Evolutionary conservation across 1,284 basidiomycete genomes (phyloP), one percentile per base, ranked within the genome.

Genomic region (Pseudozyma sp.): DNA sequence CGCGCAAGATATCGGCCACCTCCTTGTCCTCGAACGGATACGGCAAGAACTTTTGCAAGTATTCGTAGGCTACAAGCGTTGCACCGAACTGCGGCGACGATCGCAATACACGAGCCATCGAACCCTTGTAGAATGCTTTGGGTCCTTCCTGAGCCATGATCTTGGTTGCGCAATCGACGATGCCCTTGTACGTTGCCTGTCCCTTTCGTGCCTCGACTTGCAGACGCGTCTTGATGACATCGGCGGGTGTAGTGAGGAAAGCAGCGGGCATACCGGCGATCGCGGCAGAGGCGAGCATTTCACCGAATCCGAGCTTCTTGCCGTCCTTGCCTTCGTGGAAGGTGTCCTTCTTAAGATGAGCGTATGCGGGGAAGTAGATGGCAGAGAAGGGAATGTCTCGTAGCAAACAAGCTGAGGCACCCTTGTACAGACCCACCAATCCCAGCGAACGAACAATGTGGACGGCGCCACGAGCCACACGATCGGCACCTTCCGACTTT

Each of bases 141-240:
- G 93, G 92, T 9, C 93, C 94, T 84, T 95, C 94, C 86, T 95
- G 93, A 16, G 76, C 65, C 66, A 85, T 91, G 74, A 99, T 98
- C 86, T 92, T 97, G 54, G 89, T 87, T 81, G 97, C 94, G 31
- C 94, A 95, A 86, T 99, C 95, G 14, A 88, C 85, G 51, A 97
- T 87, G 52, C 97, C 96, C 86, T 93, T 94, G 88, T 99, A 99
- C 68, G 92, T 88, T 5, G 94, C 93, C 86, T 99, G 91, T 16
- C 96, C 97, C 79, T 93, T 92, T 71, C 92, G 89, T 39, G 94
- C 92, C 86, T 99, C 97, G n/a, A 94, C 92, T 86, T 99, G 97
- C 73, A 99, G 87, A 61, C 96, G 91, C n/a, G 96, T 99, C 89
- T 99, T 99, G 86, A 98, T 93, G 66, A 99, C 97, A 86, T 99